Base-by-base conservation (phyloP, 2,329 filamentous ascomycete species). In the Biscogniauxia mediterranea region DNA sequence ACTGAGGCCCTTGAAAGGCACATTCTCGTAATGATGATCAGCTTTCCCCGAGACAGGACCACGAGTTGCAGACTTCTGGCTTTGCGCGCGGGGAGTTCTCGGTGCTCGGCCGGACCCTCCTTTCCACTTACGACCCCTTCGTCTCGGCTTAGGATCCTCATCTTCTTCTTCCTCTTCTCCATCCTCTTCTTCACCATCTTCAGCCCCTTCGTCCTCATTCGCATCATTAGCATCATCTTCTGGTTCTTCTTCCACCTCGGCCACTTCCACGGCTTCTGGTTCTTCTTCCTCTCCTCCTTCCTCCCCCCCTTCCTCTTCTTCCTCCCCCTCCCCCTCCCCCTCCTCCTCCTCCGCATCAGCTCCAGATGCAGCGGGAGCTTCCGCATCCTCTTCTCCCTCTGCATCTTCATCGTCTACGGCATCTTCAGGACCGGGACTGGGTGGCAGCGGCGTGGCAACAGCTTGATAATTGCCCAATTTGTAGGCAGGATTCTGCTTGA, bases 401-500 rank as follows among this genome's bases (percentile, higher is more conserved):
- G 52, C 58, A 32, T 70, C 68, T 17, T 69, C 68, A 3, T 67
- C 65, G 50, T 69, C 60, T 0, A 73, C 71, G 28, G 75, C 71
- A 5, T 78, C 76, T 19, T 85, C 81, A n/a, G 81, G 68, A 28
- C 68, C 70, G 9, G 71, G 71, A 7, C 68, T 71, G 15, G 72
- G 80, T 0, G 89, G 89, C 17, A 93, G 80, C 0, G 92, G 90
- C 1, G 91, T 92, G 5, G 92, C 85, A 53, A 89, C 81, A 5
- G 90, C 89, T 62, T 85, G 83, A 71, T 96, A 95, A 54, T 79
- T 79, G 23, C 83, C 81, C 17, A 82, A 80, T 64, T 86, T 85
- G 75, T 96, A 96, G 17, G 91, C 91, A 15, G 93, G 92, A 69
- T 97, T 96, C 68, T 89, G 84, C 74, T 90, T 90, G 59, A 88